Evolutionary conservation across 495 filamentous ascomycete species (phyloP), one percentile per base, ranked within the genome.

Genomic region (Bathelium albidoporum): DNA sequence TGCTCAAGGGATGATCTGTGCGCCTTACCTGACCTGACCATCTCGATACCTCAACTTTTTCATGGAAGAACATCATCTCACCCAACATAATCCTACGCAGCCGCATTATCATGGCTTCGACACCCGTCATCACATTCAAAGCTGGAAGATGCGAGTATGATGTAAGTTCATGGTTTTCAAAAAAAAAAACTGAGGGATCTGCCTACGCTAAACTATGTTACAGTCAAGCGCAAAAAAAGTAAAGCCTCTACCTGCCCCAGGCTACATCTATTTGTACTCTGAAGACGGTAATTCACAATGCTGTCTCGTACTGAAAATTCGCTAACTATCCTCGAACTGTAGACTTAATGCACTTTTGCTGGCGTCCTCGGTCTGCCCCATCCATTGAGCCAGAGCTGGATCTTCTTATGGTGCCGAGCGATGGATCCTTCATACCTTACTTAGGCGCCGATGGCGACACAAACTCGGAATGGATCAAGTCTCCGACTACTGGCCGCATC

Each of bases 311-410:
- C 52, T 58, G 9, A 49, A n/a, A 10, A 4, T 26, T 26, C 28
- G 24, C 14, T n/a, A 36, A 26, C 64, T 60, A 61, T 71, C 62
- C 26, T 59, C 62, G 32, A 20, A 3, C 14, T n/a, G 53, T 58
- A 89, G 87, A 96, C 1, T 82, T 97, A 49, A 80, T 93, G 68
- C 92, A 97, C 79, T 95, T 99, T 76, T 97, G 93, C 82, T 99
- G 95, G 95, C 89, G 92, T 59, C 79, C 83, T 11, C 81, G 86
- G 45, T 82, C 77, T 71, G 78, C 81, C 59, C 80, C 83, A 31
- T 74, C 85, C 67, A 79, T 84, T 59, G 78, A 89, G 60, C 86
- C 89, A 39, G 87, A 92, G 58, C 74, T 92, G 39, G 90, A 97
- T 72, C 80, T 96, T 52, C 81, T 94, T 64, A 95, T 94, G 87